Conservation (phyloP, 202 grass and related monocot species). For the Brachypodium distachyon region DNA sequence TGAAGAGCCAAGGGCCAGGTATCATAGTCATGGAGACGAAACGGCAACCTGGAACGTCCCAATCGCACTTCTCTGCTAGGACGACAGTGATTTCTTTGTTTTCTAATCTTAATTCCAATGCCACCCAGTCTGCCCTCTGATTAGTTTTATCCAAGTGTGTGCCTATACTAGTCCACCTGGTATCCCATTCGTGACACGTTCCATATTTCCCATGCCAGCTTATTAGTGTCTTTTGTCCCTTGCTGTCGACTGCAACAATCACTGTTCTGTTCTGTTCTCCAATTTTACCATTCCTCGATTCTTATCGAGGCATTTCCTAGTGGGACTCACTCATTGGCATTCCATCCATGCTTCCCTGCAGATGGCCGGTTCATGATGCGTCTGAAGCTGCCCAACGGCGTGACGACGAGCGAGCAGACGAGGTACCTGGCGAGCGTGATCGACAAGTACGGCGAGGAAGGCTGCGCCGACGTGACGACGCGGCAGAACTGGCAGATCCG, state of each 20-base stretch:
- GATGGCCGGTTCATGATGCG: constrained; percentile 99
- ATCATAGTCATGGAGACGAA: background rate
- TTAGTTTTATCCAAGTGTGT: background rate
- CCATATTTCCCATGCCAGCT: too few relatives aligned
- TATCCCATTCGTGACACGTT: background rate
- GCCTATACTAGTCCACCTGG: background rate
- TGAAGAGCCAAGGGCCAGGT: constrained; percentile 22
- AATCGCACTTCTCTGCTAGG: background rate
- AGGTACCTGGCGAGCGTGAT: constrained; percentile 84
- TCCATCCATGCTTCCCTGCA: too few relatives aligned
- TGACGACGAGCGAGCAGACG: constrained; percentile 98
- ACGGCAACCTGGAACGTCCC: background rate
- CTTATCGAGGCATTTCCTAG: background rate
- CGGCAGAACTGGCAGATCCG: constrained; percentile 99
- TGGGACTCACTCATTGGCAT: background rate
- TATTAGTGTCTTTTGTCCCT: background rate
- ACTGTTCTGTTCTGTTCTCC: too few relatives aligned
- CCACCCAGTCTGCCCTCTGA: too few relatives aligned
- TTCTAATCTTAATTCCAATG: background rate
- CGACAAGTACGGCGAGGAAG: constrained; percentile 66
- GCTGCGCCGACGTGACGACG: constrained; percentile 92
- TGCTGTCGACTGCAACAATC: background rate
- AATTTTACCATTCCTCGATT: background rate
- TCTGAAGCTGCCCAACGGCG: constrained; percentile 89
- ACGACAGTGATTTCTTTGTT: background rate